phyloP scores from a whole-genome alignment of 2,329 filamentous ascomycete genomes.

The Xylaria sp. region DNA sequence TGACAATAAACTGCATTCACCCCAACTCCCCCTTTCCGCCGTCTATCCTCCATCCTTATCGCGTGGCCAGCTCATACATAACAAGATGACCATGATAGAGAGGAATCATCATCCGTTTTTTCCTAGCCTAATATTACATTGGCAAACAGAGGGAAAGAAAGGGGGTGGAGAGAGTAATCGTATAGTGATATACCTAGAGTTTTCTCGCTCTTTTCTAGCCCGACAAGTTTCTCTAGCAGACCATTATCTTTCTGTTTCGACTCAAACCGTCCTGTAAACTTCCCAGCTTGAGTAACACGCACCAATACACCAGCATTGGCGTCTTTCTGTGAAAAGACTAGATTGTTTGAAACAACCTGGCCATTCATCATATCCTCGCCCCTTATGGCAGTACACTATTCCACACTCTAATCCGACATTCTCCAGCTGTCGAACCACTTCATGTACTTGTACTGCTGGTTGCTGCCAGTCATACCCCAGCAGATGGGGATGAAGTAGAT shows the following conservation, averaged over 20 bases:
- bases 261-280: not conserved
- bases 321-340: conserved; percentile 1
- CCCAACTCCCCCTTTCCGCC: not conserved
- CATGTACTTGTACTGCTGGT: conserved; percentile 80
- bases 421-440: conserved; percentile 91
- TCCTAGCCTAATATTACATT: conserved; percentile 18
- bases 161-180: not conserved
- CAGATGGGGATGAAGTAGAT: conserved; percentile 87
- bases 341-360: not conserved
- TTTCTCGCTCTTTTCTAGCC: not conserved
- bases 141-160: conserved; percentile 7
- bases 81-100: not conserved
- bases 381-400: not conserved
- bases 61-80: conserved; percentile 3
- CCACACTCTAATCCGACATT: conserved; percentile 57
- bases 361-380: not conserved
- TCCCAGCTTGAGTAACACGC: conserved; percentile 6
- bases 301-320: conserved; percentile 1
- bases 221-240: conserved; percentile 1
- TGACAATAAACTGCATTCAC: not conserved
- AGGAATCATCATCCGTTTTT: not conserved
- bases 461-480: conserved; percentile 88
- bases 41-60: not conserved
- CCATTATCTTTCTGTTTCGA: not conserved
- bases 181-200: no score